A percentile compares a stretch with the other conserved stretches of the same genome.
phyloP scores from a whole-genome alignment of 2,329 filamentous ascomycete genomes.

The Venturia effusa region DNA sequence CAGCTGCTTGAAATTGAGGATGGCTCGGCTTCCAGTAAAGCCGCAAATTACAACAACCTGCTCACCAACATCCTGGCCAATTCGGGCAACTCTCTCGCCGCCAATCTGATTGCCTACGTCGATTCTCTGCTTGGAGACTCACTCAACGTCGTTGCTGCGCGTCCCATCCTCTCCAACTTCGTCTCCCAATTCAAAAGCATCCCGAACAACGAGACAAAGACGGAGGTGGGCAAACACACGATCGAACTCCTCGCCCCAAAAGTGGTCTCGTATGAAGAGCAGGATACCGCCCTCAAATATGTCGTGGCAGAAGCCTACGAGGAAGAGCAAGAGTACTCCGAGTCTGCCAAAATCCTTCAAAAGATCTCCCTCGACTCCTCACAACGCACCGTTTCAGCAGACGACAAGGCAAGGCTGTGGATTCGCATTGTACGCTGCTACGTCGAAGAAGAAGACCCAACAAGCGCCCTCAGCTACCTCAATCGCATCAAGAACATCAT shows the following conservation, averaged over 20 bases:
- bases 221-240: constrained; percentile 66
- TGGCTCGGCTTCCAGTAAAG: constrained; percentile 38
- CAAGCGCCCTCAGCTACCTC: constrained; percentile 71
- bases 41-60: constrained; percentile 46
- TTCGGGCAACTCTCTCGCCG: constrained; percentile 35
- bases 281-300: constrained; percentile 67
- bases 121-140: constrained; percentile 56
- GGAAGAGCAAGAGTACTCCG: constrained; percentile 64
- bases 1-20: constrained; percentile 40
- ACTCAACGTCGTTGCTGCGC: constrained; percentile 65
- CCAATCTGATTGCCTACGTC: constrained; percentile 58
- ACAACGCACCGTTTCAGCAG: constrained; percentile 70
- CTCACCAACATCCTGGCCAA: constrained; percentile 43
- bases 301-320: constrained; percentile 78
- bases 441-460: constrained; percentile 86
- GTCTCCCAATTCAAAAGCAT: constrained; percentile 51
- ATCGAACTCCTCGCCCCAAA: constrained; percentile 55
- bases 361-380: constrained; percentile 83
- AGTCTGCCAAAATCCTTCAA: constrained; percentile 67
- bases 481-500: constrained; percentile 95
- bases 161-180: constrained; percentile 59
- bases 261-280: constrained; percentile 71
- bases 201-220: constrained; percentile 53
- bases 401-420: constrained; percentile 77
- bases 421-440: constrained; percentile 91